Conservation (phyloP, 805 yeast genomes). For the Zygosaccharomyces gambellarensis region DNA sequence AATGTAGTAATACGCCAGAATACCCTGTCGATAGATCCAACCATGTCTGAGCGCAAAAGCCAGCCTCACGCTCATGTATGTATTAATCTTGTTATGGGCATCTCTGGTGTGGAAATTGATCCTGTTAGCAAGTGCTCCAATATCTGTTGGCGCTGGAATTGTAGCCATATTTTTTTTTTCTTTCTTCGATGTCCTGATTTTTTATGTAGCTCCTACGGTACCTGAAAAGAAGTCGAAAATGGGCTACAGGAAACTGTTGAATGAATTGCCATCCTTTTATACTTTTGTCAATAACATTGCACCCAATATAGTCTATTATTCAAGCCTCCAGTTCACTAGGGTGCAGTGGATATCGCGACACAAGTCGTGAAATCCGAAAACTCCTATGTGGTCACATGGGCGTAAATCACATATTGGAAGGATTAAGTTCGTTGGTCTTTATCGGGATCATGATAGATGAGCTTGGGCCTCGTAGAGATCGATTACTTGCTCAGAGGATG, state of each 20-base stretch:
- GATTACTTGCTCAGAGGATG: slow-evolving; percentile 75
- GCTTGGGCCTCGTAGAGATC: slow-evolving; percentile 80
- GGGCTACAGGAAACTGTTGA: not conserved
- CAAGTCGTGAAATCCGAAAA: slow-evolving; percentile 14
- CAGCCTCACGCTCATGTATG: slow-evolving; percentile 61
- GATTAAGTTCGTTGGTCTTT: not conserved
- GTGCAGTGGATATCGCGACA: slow-evolving; percentile 5
- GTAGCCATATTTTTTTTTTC: slow-evolving; percentile 28
- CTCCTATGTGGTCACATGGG: slow-evolving; percentile 15
- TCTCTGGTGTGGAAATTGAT: slow-evolving; percentile 65
- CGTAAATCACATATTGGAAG: not conserved
- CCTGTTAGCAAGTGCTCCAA: slow-evolving; percentile 80
- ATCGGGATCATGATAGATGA: slow-evolving; percentile 12
- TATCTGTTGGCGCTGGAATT: slow-evolving; percentile 72
- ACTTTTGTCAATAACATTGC: not conserved
- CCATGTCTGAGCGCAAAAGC: slow-evolving; percentile 74
- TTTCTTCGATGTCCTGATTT: not conserved
- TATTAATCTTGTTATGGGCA: slow-evolving; percentile 64
- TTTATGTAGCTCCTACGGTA: not conserved
- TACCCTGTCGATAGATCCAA: slow-evolving; percentile 73
- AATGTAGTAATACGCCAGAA: slow-evolving; percentile 67
- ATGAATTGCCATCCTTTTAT: not conserved
- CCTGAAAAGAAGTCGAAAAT: not conserved
- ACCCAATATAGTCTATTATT: not conserved
- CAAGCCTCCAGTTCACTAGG: not conserved